Base-by-base conservation (phyloP, 345 rosid genomes). In the Tarenaya hassleriana region DNA sequence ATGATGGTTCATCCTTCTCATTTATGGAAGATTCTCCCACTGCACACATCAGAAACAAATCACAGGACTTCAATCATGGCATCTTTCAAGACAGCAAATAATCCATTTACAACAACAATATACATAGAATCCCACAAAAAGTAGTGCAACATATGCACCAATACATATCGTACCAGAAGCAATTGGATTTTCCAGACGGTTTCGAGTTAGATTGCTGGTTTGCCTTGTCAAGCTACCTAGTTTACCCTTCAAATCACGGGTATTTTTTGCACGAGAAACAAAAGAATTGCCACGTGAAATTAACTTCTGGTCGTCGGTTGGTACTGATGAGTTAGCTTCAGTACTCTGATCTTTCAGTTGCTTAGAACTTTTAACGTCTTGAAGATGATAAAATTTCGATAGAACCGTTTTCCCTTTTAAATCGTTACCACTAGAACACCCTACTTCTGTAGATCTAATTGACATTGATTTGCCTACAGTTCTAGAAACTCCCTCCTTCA, bases 401-500 rank as follows among this genome's bases (percentile, higher is more conserved):
- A 83, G 46, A 55, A 62, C 62, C 69, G 62, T 47, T 73, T 74
- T 83, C 61, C 73, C 70, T 64, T 75, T 83, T 24, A 87, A 70
- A 57, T 80, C 95, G 18, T 54, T 58, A 43, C 80, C 60, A 72
- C 53, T 66, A 61, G 76, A 52, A 49, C 66, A 74, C 14, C 79
- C 79, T 29, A 70, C 37, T 52, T 64, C 80, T 57, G 74, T 42
- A 13, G 69, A 68, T 72, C 78, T 83, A 61, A 84, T 86, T 62
- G 95, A 80, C 74, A 73, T 69, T 0, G 90, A 79, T 69, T 82
- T 94, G 68, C 78, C 70, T 52, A 86, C 61, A 59, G 65, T 56
- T 73, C 79, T 80, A 60, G 50, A 7, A 58, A 67, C 18, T 31
- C 77, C 83, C 34, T 77, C 95, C 73, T 76, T 85, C 37, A 48